Evolutionary conservation across 225 moss, liverwort and hornwort genomes (phyloP).

Genomic region (Ulota crispa): DNA sequence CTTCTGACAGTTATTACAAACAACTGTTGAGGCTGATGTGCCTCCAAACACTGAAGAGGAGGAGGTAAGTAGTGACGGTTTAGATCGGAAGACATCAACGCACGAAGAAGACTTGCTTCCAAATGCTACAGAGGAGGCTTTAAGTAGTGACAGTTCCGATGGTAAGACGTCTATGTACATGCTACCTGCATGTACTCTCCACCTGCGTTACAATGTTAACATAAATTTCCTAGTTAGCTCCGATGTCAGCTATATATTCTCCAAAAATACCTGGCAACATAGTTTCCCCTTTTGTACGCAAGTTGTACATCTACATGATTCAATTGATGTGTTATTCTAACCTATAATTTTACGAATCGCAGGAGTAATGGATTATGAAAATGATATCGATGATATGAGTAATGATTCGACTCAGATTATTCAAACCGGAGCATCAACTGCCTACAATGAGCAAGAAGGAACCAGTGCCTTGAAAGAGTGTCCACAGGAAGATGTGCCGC

Average conservation of each 20-base stretch:
- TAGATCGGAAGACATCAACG: constrained; percentile 16
- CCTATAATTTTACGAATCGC: constrained; percentile 17
- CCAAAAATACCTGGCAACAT: background rate
- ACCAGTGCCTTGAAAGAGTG: constrained; percentile 49
- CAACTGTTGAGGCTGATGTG: constrained; percentile 19
- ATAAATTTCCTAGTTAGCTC: background rate
- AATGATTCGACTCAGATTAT: constrained; percentile 50
- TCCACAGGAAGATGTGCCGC: constrained; percentile 19
- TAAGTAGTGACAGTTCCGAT: constrained; percentile 38
- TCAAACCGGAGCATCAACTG: constrained; percentile 39
- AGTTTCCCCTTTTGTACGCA: background rate
- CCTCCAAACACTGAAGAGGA: constrained; percentile 31
- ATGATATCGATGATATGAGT: constrained; percentile 46
- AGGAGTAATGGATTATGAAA: constrained; percentile 52
- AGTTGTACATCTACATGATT: background rate
- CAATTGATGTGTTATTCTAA: background rate
- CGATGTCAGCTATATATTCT: background rate
- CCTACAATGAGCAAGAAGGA: constrained; percentile 53
- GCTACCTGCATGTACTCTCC: constrained; percentile 16
- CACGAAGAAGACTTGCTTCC: constrained; percentile 23
- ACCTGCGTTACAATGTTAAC: background rate
- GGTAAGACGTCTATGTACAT: constrained; percentile 26
- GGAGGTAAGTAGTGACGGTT: constrained; percentile 29
- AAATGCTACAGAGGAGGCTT: constrained; percentile 24
- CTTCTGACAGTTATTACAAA: constrained; percentile 27